Conservation (phyloP, 2,329 filamentous ascomycete species). For the Clonostachys rhizophaga region DNA sequence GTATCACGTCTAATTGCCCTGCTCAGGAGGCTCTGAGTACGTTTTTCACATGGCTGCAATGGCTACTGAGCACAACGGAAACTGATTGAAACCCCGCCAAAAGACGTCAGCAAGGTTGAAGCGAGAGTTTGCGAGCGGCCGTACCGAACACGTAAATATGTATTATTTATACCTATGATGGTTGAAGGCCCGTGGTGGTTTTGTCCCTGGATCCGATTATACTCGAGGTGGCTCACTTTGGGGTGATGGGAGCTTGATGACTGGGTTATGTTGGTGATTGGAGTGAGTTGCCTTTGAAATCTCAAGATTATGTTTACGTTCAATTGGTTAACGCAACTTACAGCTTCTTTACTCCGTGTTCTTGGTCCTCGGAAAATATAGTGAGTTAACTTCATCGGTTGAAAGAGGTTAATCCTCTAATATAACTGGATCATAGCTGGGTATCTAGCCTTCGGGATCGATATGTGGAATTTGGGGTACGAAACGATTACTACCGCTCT, state of each 20-base stretch:
- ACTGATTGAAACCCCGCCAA: too few species aligned
- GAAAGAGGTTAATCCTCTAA: too few species aligned
- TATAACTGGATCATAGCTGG: conserved; percentile 2
- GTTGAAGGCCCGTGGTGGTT: conserved; percentile 26
- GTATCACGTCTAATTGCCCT: conserved; percentile 14
- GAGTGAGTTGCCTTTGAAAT: conserved; percentile 6
- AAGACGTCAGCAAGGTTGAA: conserved; percentile 13
- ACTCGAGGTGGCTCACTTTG: conserved; percentile 22
- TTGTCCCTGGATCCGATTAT: conserved; percentile 28
- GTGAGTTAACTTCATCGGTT: too few species aligned
- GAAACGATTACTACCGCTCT: conserved; percentile 18
- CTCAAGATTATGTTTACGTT: too few species aligned
- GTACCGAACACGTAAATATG: conserved; percentile 17
- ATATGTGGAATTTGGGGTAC: conserved; percentile 26
- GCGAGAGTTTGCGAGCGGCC: conserved; percentile 23
- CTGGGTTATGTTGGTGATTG: conserved; percentile 23
- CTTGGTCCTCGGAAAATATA: conserved; percentile 19
- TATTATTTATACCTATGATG: conserved; percentile 25
- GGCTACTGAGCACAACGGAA: too few species aligned
- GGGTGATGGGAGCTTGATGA: conserved; percentile 28
- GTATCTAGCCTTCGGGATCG: conserved; percentile 22
- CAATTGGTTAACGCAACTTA: too few species aligned
- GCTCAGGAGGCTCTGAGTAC: conserved; percentile 17
- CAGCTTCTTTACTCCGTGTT: conserved; percentile 18
- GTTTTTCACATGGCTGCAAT: background rate